phyloP scores from a whole-genome alignment of 106 monocot genomes.

The Alisma plantagoaquatica region DNA sequence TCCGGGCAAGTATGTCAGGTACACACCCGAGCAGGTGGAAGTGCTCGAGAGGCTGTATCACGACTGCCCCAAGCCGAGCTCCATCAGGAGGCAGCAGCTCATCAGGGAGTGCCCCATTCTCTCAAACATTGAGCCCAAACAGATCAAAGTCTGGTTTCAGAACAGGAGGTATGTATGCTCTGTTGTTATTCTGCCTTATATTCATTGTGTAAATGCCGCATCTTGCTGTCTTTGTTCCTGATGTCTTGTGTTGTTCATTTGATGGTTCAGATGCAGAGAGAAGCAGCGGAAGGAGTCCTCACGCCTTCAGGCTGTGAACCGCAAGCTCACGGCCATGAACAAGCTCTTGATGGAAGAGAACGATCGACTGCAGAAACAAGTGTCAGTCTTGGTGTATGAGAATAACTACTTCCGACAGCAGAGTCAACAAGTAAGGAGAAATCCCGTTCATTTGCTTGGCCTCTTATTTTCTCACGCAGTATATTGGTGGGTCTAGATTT shows the following conservation, averaged over 20 bases:
- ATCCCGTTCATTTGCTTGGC: too few relatives aligned
- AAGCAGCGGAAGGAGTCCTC: conserved; percentile 66
- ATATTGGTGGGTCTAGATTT: too few relatives aligned
- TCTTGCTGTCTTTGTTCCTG: too few relatives aligned
- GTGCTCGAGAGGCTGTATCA: conserved; percentile 58
- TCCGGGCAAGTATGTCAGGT: conserved; percentile 53
- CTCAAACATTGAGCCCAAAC: conserved; percentile 17
- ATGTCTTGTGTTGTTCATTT: background rate
- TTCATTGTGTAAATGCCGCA: too few relatives aligned
- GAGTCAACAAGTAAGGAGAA: conserved; percentile 28
- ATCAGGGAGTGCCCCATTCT: conserved; percentile 18
- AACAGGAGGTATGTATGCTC: conserved; percentile 17
- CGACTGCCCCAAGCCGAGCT: conserved; percentile 74
- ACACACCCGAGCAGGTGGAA: conserved; percentile 75
- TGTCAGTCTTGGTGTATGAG: conserved; percentile 58
- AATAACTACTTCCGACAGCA: conserved; percentile 49
- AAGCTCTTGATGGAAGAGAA: conserved; percentile 86
- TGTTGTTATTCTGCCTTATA: too few relatives aligned
- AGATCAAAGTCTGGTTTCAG: conserved; percentile 25
- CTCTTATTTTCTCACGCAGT: too few relatives aligned
- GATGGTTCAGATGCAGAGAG: conserved; percentile 45
- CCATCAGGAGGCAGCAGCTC: conserved; percentile 19
- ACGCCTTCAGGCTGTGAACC: conserved; percentile 48
- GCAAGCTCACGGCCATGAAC: conserved; percentile 73
- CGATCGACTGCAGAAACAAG: conserved; percentile 70